Evolutionary conservation across 495 filamentous ascomycete species (phyloP), one percentile per base, ranked within the genome.

Genomic region (Penicillium salamii): DNA sequence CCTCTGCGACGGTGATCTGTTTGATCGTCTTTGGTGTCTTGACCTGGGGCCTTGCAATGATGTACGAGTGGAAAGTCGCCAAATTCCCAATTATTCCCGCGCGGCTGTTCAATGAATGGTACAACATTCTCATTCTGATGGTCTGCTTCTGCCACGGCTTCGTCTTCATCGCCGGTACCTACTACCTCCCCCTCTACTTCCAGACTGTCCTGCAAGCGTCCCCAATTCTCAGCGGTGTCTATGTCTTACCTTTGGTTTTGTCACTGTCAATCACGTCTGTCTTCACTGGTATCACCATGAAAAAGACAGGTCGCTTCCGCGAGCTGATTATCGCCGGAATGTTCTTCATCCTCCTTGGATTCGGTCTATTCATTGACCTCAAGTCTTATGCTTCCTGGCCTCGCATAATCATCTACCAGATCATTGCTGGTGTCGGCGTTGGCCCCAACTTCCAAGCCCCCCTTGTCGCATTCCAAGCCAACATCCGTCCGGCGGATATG

Each of bases 161-260:
- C 54, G 82, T 88, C 49, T 91, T 91, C 73, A 88, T 91, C 55
- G 73, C 81, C 2, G 81, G 79, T 24, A 76, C 80, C 49, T 91
- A 90, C 73, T 91, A 83, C 59, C 76, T 92, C 12, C 88, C 88
- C 0, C 75, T 92, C 32, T 91, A 90, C 68, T 88, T 88, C 68
- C 86, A 90, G 63, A 78, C 83, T 29, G 87, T 90, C 11, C 79
- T 91, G 6, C 83, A 87, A 3, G 81, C 83, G 9, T 71, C 77
- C 11, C 88, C 90, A 0, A 79, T 96, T 49, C 63, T 88, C 5
- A 87, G 83, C 24, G 91, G 90, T 24, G 84, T 95, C 33, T 90
- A 90, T 62, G 71, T 90, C 15, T 77, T 95, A 8, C 87, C 90
- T 3, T 84, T 84, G 53, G 87, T 84, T 13, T 58, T 95, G 42